Evolutionary conservation across 2,329 filamentous ascomycete genomes (phyloP).

Genomic region (Hymenoscyphus occultus): DNA sequence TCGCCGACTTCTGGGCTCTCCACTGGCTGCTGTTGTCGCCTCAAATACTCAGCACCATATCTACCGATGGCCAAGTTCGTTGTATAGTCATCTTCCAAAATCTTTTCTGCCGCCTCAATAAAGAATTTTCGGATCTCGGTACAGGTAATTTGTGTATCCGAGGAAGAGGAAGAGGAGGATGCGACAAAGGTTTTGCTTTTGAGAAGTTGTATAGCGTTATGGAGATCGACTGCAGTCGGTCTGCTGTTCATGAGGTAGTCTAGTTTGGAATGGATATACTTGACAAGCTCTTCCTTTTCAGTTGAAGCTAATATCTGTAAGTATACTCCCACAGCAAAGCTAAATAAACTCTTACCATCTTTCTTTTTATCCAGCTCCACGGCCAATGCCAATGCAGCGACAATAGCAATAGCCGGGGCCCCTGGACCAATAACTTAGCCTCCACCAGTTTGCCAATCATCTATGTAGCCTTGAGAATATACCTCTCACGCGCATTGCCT

Average conservation of each 20-base stretch:
- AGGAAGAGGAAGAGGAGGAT: conserved; percentile 36
- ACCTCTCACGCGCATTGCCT: conserved; percentile 72
- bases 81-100: conserved; percentile 80
- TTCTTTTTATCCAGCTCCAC: conserved; percentile 69
- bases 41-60: conserved; percentile 80
- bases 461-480: conserved; percentile 11
- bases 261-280: conserved; percentile 72
- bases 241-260: conserved; percentile 86
- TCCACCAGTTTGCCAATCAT: conserved; percentile 1
- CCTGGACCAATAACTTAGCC: conserved; percentile 43
- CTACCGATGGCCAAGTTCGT: conserved; percentile 86
- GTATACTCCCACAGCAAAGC: neutral
- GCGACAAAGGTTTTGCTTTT: conserved; percentile 58
- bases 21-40: conserved; percentile 33
- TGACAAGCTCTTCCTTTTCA: conserved; percentile 54
- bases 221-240: conserved; percentile 91
- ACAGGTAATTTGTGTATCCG: conserved; percentile 25
- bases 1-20: conserved; percentile 25
- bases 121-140: conserved; percentile 65
- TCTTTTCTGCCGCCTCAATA: conserved; percentile 76
- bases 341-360: conserved; percentile 38
- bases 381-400: conserved; percentile 85
- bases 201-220: conserved; percentile 82
- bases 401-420: conserved; percentile 94
- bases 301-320: conserved; percentile 22